Evolutionary conservation across 176 grass and related monocot genomes (phyloP).

Genomic region (Dactylis glomerata): DNA sequence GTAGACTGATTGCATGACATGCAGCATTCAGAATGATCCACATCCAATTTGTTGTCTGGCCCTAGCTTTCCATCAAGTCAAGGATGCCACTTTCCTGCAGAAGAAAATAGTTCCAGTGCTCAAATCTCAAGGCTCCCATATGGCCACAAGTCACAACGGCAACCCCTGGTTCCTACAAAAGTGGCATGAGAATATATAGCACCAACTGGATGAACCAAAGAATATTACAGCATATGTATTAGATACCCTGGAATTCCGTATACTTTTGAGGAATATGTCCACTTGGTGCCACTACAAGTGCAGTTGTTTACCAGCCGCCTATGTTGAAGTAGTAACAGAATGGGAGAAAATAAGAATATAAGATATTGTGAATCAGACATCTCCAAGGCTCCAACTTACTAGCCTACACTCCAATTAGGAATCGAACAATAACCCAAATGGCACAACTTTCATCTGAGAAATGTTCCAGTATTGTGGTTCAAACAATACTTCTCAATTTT

Average conservation of each 20-base stretch:
- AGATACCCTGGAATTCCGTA: neutral
- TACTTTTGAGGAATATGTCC: conserved; percentile 19
- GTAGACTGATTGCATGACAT: conserved; percentile 12
- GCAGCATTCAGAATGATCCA: conserved; percentile 8
- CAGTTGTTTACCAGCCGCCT: conserved; percentile 24
- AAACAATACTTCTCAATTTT: neutral
- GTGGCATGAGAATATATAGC: conserved; percentile 25
- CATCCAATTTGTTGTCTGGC: neutral
- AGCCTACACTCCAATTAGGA: neutral
- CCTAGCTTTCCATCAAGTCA: conserved; percentile 5
- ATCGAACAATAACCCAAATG: conserved; percentile 2
- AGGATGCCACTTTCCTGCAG: conserved; percentile 6
- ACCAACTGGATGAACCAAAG: conserved; percentile 14
- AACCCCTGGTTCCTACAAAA: conserved; percentile 8
- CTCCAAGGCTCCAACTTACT: conserved; percentile 4
- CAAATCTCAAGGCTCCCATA: neutral
- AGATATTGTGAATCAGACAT: neutral
- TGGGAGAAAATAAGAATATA: conserved; percentile 17
- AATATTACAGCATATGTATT: conserved; percentile 35
- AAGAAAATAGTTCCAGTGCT: neutral
- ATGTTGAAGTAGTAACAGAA: conserved; percentile 2
- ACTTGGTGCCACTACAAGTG: conserved; percentile 3
- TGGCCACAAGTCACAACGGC: neutral
- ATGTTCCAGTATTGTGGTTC: neutral
- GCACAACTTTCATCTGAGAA: neutral